Conservation (phyloP, 768 basidiomycete genomes). For the Auricularia auricula-judae region DNA sequence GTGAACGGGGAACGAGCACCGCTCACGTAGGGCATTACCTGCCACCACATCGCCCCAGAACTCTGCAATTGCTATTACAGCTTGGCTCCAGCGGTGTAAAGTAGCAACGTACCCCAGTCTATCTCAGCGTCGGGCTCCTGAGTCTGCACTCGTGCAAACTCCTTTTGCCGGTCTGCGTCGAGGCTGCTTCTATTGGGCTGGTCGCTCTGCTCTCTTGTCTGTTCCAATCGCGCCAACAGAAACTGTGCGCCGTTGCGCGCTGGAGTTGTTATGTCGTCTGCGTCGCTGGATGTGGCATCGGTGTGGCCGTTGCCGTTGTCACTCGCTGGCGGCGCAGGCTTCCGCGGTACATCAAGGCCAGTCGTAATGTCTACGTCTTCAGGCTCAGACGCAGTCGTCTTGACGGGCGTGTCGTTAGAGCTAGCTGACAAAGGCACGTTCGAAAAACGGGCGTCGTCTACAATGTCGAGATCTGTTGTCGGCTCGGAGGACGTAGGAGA, state of each 20-base stretch:
- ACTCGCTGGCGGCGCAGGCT: constrained; percentile 19
- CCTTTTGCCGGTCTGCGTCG: constrained; percentile 66
- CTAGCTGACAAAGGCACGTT: constrained; percentile 30
- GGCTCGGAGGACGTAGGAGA: neutral
- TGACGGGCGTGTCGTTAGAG: neutral
- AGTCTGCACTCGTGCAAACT: constrained; percentile 57
- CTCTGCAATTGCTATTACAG: constrained; percentile 31
- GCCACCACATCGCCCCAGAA: constrained; percentile 96
- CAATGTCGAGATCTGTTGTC: neutral
- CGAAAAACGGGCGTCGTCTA: constrained; percentile 38
- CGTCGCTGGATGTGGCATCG: constrained; percentile 15
- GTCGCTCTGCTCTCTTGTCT: constrained; percentile 28
- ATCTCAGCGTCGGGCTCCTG: constrained; percentile 36
- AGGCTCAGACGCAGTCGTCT: constrained; percentile 18
- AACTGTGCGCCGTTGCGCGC: constrained; percentile 19
- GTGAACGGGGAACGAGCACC: constrained; percentile 2
- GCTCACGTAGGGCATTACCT: constrained; percentile 31
- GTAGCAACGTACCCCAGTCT: constrained; percentile 58
- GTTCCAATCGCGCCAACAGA: constrained; percentile 43
- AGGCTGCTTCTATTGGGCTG: constrained; percentile 34
- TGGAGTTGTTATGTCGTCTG: constrained; percentile 8
- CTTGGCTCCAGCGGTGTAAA: constrained; percentile 3
- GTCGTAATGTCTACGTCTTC: constrained; percentile 19
- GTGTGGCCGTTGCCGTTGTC: constrained; percentile 11
- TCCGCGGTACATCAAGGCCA: constrained; percentile 17